These are phyloP conservation scores for Globisporangium sylvaticum DNA, from an alignment of 352 stramenopile species.

Conservation along the genomic window DNA sequence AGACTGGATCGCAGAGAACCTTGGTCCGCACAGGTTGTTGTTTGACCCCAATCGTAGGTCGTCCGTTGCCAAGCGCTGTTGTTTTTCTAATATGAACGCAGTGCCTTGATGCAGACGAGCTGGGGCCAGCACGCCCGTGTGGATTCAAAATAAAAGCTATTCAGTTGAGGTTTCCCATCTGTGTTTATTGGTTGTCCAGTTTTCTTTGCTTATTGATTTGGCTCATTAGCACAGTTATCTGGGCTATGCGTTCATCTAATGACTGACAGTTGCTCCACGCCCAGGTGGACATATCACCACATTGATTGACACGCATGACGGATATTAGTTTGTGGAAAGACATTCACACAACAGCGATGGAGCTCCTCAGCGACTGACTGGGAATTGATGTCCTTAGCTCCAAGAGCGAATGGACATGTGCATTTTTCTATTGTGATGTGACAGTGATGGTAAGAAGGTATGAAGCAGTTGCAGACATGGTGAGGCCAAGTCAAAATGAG, in stretches of 20 bases:
- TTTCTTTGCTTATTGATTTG: neutral
- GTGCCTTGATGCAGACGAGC: neutral
- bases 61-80: neutral
- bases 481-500: no score
- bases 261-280: no score
- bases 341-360: no score
- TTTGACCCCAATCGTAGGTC: neutral
- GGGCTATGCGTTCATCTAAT: neutral
- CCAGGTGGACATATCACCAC: no score
- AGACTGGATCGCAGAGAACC: constrained; percentile 7
- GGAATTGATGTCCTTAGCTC: no score
- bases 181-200: neutral
- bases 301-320: no score
- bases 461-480: no score
- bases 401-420: no score
- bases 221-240: neutral
- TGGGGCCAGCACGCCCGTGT: neutral
- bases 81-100: constrained; percentile 6
- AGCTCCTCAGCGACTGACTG: no score
- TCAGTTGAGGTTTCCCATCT: constrained; percentile 20
- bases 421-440: no score
- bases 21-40: neutral
- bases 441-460: no score
- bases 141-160: constrained; percentile 14
- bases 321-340: no score